Percentiles rank a stretch among this genome's conserved stretches.
Evolutionary conservation across 2,329 filamentous ascomycete genomes (phyloP).

Genomic region (Aspergillus chevalieri): DNA sequence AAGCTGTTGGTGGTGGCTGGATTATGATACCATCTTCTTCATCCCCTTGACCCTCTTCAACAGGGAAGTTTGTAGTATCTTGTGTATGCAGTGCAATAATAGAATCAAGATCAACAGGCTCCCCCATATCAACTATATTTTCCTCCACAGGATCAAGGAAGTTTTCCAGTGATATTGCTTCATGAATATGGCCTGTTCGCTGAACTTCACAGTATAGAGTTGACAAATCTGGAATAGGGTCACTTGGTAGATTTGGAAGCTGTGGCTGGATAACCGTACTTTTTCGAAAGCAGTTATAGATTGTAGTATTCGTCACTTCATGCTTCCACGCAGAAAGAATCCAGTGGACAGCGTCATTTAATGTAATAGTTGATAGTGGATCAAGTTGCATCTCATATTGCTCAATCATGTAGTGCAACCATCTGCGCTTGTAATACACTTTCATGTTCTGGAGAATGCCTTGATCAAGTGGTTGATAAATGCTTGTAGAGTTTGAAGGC

Average conservation of each 20-base stretch:
- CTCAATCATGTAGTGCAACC: not conserved
- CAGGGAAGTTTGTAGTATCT: not conserved
- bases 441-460: no score
- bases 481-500: no score
- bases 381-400: not conserved
- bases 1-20: no score
- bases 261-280: not conserved
- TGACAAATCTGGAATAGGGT: not conserved
- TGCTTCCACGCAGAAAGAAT: not conserved
- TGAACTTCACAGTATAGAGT: no score
- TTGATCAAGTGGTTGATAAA: no score
- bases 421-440: not conserved
- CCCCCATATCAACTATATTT: no score
- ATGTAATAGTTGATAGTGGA: not conserved
- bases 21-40: not conserved
- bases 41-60: not conserved
- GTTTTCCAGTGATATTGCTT: no score
- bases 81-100: not conserved
- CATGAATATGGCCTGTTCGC: no score
- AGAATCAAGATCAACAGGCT: no score
- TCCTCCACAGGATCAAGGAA: no score
- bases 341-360: not conserved
- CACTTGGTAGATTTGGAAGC: not conserved
- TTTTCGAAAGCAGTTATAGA: not conserved
- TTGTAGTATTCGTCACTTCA: not conserved